Base-by-base conservation (phyloP, 148 eudicot genomes). In the Arbutus unedo region DNA sequence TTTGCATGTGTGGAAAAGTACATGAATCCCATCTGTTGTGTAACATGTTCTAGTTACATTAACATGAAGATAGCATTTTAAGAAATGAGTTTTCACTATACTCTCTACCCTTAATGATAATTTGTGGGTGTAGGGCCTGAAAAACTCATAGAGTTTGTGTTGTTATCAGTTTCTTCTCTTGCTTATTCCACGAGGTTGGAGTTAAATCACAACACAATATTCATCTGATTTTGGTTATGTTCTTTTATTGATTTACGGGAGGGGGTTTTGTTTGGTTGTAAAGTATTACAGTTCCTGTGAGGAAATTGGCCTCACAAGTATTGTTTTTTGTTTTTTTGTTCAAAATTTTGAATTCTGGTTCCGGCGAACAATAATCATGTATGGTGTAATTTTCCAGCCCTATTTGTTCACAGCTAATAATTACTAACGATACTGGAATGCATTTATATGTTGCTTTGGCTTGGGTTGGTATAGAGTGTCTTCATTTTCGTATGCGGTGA, bases 171-270 rank as follows among this genome's bases (percentile, higher is more conserved):
- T 94, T 94, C 87, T 51, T 92, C 92, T 90, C 88, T 89, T 53
- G 85, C 21, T 44, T 74, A 47, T 66, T 21, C 82, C 41, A 87
- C 89, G 85, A 87, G 93, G 81, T 25, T 82, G 90, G 91, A 92
- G 98, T 90, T 90, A 94, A 94, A 94, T 88, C 78, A 83, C 88
- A 86, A 82, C 91, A 88, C 93, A 21, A 94, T 9, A 92, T 87
- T 60, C 9, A 18, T 18, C 16, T 31, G 0, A 54, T 77, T 5
- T 10, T 11, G 74, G 2, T 31, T 11, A 31, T 43, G 6, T 62
- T 21, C 21, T 21, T 5, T n/a, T 2, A 54, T 54, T 54, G 56
- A 54, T 54, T 54, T 14, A 3, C 14, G 56, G 56, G 56, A 13
- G 14, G 18, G 56, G 56, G 16, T 10, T 54, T 54, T 54, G 56